Percentiles rank a stretch among this genome's conserved stretches.
phyloP scores from a whole-genome alignment of 2,329 filamentous ascomycete species.

The Xylariaceae sp. region DNA sequence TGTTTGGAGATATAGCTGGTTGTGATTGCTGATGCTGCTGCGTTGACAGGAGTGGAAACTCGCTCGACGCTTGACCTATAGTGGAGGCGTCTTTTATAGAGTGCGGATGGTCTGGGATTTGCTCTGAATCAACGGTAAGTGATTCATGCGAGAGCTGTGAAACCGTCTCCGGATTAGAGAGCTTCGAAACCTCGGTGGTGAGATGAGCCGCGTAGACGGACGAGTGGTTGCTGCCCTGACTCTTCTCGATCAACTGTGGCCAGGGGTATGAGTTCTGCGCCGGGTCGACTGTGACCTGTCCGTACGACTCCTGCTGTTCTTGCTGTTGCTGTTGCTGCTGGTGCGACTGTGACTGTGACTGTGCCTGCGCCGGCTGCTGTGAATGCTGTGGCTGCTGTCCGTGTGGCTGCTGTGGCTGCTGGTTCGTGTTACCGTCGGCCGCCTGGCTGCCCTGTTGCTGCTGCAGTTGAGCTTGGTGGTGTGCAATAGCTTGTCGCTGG shows the following conservation, averaged over 20 bases:
- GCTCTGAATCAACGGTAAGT: slow-evolving; percentile 46
- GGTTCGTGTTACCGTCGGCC: slow-evolving; percentile 9
- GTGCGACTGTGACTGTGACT: slow-evolving; percentile 29
- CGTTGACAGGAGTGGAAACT: slow-evolving; percentile 22
- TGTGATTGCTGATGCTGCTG: slow-evolving; percentile 21
- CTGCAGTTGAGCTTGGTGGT: slow-evolving; percentile 23
- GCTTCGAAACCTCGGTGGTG: slow-evolving; percentile 33
- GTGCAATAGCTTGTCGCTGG: slow-evolving; percentile 35
- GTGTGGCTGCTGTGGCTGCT: slow-evolving; percentile 7
- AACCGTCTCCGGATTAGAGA: slow-evolving; percentile 53
- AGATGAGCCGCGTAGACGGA: slow-evolving; percentile 29
- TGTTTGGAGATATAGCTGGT: slow-evolving; percentile 36
- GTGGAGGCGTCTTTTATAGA: slow-evolving; percentile 42
- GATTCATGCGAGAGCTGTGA: slow-evolving; percentile 61
- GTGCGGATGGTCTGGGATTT: slow-evolving; percentile 38
- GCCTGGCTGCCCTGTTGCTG: slow-evolving; percentile 26
- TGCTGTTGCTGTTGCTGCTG: slow-evolving; percentile 20
- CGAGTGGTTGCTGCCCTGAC: slow-evolving; percentile 28
- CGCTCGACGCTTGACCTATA: slow-evolving; percentile 32
- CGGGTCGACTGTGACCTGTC: slow-evolving; percentile 38
- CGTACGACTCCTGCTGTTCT: slow-evolving; percentile 36
- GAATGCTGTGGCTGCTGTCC: background rate
- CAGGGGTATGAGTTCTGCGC: slow-evolving; percentile 36
- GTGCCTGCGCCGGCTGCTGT: slow-evolving; percentile 16
- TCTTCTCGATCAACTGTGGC: slow-evolving; percentile 29